Conservation (phyloP, 768 basidiomycete genomes). For the Piloderma croceum region DNA sequence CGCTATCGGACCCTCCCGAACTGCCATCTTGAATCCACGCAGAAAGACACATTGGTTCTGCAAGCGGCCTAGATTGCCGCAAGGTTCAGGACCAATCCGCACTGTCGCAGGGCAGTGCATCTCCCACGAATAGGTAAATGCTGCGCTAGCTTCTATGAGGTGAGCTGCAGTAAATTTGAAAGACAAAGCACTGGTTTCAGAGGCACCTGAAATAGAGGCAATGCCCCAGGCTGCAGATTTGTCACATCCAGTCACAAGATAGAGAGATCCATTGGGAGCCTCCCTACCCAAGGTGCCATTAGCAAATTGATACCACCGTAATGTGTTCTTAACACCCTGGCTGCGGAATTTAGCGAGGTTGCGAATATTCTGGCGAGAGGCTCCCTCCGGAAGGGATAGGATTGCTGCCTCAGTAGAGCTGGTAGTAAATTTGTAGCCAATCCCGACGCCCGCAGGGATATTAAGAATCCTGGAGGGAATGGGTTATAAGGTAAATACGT, state of each 20-base stretch:
- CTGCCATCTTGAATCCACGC: slow-evolving; percentile 11
- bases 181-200: slow-evolving; percentile 1
- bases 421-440: neutral
- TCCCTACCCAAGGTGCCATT: slow-evolving; percentile 2
- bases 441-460: slow-evolving; percentile 5
- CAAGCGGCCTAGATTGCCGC: slow-evolving; percentile 1
- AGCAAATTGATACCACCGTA: slow-evolving; percentile 10
- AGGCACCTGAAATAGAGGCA: slow-evolving; percentile 6
- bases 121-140: slow-evolving; percentile 10
- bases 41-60: slow-evolving; percentile 12
- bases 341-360: slow-evolving; percentile 2
- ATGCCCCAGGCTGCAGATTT: no score
- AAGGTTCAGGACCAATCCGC: neutral
- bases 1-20: neutral
- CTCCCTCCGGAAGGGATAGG: slow-evolving; percentile 10
- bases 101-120: slow-evolving; percentile 5
- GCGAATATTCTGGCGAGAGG: slow-evolving; percentile 3
- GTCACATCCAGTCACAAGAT: no score
- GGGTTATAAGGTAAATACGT: no score
- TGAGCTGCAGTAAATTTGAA: slow-evolving; percentile 6
- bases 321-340: slow-evolving; percentile 7
- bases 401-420: slow-evolving; percentile 6
- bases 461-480: no score
- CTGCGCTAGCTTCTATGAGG: neutral
- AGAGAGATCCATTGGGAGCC: slow-evolving; percentile 10